phyloP scores from a whole-genome alignment of 148 eudicot species.

The Heliamphora exappendiculata region DNA sequence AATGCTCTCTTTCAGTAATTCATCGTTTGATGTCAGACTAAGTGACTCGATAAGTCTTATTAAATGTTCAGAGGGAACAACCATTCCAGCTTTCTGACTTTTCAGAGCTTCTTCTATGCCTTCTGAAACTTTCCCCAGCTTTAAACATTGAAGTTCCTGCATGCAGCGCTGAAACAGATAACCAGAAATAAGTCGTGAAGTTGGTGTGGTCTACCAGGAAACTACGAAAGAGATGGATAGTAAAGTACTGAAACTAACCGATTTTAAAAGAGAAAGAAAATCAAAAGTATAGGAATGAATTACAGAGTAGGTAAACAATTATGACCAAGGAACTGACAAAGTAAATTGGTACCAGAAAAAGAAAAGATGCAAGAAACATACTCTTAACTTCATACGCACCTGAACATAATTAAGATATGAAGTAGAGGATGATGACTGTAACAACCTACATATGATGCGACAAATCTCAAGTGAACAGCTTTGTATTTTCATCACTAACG shows the following conservation, averaged over 20 bases:
- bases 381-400: neutral
- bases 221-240: neutral
- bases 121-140: conserved; percentile 43
- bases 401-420: conserved; percentile 27
- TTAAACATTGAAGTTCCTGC: conserved; percentile 63
- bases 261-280: neutral
- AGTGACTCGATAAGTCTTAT: conserved; percentile 47
- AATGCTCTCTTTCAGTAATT: conserved; percentile 63
- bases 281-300: neutral
- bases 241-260: neutral
- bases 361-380: neutral
- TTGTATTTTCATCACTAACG: conserved; percentile 49
- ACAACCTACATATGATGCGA: conserved; percentile 40
- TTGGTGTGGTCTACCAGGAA: neutral
- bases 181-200: conserved; percentile 18
- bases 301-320: neutral
- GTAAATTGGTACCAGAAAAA: neutral
- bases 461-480: conserved; percentile 52
- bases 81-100: conserved; percentile 30
- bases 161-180: conserved; percentile 46
- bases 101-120: conserved; percentile 51
- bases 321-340: neutral
- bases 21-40: conserved; percentile 45
- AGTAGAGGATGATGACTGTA: conserved; percentile 42
- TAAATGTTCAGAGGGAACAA: conserved; percentile 33